phyloP scores from a whole-genome alignment of 768 basidiomycete genomes.

The Myochromella boudieri region DNA sequence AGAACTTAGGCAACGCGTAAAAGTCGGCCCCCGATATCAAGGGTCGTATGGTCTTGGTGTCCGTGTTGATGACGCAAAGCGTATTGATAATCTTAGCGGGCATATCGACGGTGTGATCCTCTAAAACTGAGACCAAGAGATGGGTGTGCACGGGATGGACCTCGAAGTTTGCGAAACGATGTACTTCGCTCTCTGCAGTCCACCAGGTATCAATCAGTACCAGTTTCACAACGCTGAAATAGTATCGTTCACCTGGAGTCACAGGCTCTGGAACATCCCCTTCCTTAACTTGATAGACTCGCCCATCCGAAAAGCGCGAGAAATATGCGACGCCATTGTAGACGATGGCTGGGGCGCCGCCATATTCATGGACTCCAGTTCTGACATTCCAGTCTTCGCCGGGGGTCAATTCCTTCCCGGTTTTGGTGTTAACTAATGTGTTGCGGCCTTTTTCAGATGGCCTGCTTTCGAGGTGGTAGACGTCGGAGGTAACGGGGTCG shows the following conservation, averaged over 20 bases:
- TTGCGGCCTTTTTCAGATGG: slow-evolving; percentile 51
- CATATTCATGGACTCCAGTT: slow-evolving; percentile 65
- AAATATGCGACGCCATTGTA: slow-evolving; percentile 50
- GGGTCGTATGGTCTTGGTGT: slow-evolving; percentile 39
- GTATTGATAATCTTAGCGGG: slow-evolving; percentile 55
- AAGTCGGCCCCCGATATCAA: slow-evolving; percentile 66
- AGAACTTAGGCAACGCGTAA: slow-evolving; percentile 51
- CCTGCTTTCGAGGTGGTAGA: slow-evolving; percentile 62
- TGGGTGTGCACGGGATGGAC: slow-evolving; percentile 53
- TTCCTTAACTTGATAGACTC: slow-evolving; percentile 42
- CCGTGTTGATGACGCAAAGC: slow-evolving; percentile 56
- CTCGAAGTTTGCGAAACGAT: slow-evolving; percentile 65
- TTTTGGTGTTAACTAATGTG: slow-evolving; percentile 54
- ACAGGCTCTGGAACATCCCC: slow-evolving; percentile 43
- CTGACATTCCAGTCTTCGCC: slow-evolving; percentile 57
- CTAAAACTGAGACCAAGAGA: slow-evolving; percentile 61
- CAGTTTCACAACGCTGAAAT: slow-evolving; percentile 4
- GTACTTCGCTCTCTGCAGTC: slow-evolving; percentile 41
- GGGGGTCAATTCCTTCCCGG: slow-evolving; percentile 48
- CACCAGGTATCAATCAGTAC: slow-evolving; percentile 1
- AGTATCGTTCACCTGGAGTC: slow-evolving; percentile 55
- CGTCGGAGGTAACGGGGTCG: slow-evolving; percentile 41
- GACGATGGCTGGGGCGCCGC: slow-evolving; percentile 55
- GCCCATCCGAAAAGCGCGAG: slow-evolving; percentile 47
- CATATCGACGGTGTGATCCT: slow-evolving; percentile 63